Evolutionary conservation across 2,329 filamentous ascomycete genomes (phyloP).

Genomic region (Nigrospora osmanthi): DNA sequence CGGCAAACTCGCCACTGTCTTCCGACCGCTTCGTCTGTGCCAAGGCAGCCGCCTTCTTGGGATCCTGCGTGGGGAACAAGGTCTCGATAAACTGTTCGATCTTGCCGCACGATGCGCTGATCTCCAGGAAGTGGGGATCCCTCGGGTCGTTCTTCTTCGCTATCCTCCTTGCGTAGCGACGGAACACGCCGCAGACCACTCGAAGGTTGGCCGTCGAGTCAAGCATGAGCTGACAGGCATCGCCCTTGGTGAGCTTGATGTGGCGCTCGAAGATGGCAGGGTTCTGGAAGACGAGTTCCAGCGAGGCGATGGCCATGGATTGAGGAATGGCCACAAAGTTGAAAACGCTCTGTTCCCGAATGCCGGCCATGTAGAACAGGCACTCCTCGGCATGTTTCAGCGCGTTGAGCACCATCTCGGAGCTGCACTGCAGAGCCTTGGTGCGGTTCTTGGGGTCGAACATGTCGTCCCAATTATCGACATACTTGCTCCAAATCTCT

Average conservation of each 20-base stretch:
- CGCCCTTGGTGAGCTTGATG: conserved; percentile 93
- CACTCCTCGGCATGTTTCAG: conserved; percentile 85
- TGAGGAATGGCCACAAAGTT: conserved; percentile 98
- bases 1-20: conserved; percentile 27
- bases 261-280: conserved; percentile 77
- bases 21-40: conserved; percentile 22
- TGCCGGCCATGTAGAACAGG: conserved; percentile 92
- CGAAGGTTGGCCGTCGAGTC: conserved; percentile 87
- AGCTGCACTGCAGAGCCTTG: conserved; percentile 75
- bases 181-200: conserved; percentile 76
- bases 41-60: conserved; percentile 43
- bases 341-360: conserved; percentile 95
- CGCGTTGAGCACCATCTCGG: conserved; percentile 90
- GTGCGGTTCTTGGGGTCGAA: conserved; percentile 75
- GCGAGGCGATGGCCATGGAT: conserved; percentile 91
- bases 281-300: conserved; percentile 90
- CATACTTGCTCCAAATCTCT: conserved; percentile 95
- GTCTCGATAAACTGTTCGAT: conserved; percentile 94
- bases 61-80: conserved; percentile 79
- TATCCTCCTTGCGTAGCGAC: conserved; percentile 69
- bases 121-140: conserved; percentile 87
- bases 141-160: conserved; percentile 89
- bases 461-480: conserved; percentile 80
- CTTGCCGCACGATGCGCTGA: conserved; percentile 85
- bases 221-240: conserved; percentile 85